phyloP scores from a whole-genome alignment of 1,139 yeast genomes.

The Scheffersomyces parashehatae region DNA sequence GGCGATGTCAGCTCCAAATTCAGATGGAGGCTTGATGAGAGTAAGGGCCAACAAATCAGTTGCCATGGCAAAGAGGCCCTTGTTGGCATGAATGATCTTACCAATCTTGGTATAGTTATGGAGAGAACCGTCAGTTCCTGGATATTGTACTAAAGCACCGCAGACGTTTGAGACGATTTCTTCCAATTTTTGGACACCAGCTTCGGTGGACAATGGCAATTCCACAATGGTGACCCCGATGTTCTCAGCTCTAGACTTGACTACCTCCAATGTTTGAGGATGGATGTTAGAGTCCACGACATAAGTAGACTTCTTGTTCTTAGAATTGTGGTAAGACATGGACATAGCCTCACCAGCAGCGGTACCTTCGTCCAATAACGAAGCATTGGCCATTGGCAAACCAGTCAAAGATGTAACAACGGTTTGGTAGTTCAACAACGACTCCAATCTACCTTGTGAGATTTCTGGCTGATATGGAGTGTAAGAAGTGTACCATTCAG shows the following conservation, averaged over 20 bases:
- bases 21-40: slow-evolving; percentile 77
- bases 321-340: slow-evolving; percentile 66
- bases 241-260: slow-evolving; percentile 76
- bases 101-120: slow-evolving; percentile 55
- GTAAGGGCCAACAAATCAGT: slow-evolving; percentile 90
- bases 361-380: slow-evolving; percentile 92
- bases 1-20: slow-evolving; percentile 89
- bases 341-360: slow-evolving; percentile 99
- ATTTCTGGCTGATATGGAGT: slow-evolving; percentile 99
- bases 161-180: slow-evolving; percentile 47
- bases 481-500: slow-evolving; percentile 98
- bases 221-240: slow-evolving; percentile 65
- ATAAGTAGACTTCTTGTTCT: slow-evolving; percentile 66
- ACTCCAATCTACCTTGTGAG: slow-evolving; percentile 93
- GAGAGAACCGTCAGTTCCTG: slow-evolving; percentile 82
- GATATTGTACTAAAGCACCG: slow-evolving; percentile 90
- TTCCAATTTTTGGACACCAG: slow-evolving; percentile 46
- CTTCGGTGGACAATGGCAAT: slow-evolving; percentile 53
- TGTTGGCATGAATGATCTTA: slow-evolving; percentile 64
- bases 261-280: slow-evolving; percentile 82
- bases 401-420: slow-evolving; percentile 88
- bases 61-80: slow-evolving; percentile 81
- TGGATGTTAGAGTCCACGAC: slow-evolving; percentile 78
- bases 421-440: slow-evolving; percentile 88
- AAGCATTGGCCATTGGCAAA: slow-evolving; percentile 88